Evolutionary conservation across 345 rosid species (phyloP), one percentile per base, ranked within the genome.

Genomic region (Mallotus nudiflorus): DNA sequence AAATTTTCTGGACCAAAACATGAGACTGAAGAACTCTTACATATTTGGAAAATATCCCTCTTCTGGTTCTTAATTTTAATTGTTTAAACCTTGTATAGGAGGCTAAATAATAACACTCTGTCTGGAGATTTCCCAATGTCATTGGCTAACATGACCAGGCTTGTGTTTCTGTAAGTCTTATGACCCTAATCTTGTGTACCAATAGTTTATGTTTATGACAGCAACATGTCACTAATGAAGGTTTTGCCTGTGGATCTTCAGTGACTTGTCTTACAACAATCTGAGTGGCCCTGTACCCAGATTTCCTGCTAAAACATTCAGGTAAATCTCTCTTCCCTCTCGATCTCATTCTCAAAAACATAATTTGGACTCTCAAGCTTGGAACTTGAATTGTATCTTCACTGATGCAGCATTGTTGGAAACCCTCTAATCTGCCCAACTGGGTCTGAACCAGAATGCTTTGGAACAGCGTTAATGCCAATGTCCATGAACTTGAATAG

Each of bases 401-500:
- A 15, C 66, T 45, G 46, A 69, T 80, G 81, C 90, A 95, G 99
- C 82, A 87, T 95, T 52, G 82, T 79, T 52, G 99, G 99, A 49
- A 95, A 95, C 82, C 97, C 97, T 39, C 82, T 77, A 77, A 87
- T 92, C 72, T 95, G 99, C 63, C 84, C 94, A 4, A 92, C 92
- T 4, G 97, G 99, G 56, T 81, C 89, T 29, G 97, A 95, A 78
- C 97, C 94, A 52, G 96, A 90, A 53, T 95, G 99, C 83, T 78
- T 77, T 57, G 97, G 99, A 68, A 80, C 88, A 54, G 80, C 83
- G 62, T 75, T 90, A 54, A 95, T 92, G 80, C 97, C 99, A 35
- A 90, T 95, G 96, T 95, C 99, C 73, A 95, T 92, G 99, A 89
- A 86, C 84, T 84, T 95, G 84, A 95, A 89, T 68, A 74, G 59